phyloP scores from a whole-genome alignment of 1,139 yeast genomes.

The Diutina rugosa region DNA sequence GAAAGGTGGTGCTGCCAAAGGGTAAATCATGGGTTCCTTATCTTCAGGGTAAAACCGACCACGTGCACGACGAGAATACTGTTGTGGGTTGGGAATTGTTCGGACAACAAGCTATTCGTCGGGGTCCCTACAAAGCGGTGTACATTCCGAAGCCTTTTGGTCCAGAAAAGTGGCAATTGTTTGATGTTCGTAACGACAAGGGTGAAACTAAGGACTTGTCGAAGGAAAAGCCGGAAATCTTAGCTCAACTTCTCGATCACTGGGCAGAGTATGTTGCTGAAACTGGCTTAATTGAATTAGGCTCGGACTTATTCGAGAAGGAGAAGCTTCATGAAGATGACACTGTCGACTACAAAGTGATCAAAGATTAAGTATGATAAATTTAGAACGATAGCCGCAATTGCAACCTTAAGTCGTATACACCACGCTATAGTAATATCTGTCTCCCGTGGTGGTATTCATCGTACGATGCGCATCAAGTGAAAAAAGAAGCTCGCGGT shows the following conservation, averaged over 20 bases:
- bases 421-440: too few relatives aligned
- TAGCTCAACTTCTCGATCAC: slow-evolving; percentile 27
- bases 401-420: too few relatives aligned
- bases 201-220: slow-evolving; percentile 36
- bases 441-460: neutral
- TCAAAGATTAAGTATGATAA: neutral
- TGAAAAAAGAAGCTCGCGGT: neutral
- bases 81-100: slow-evolving; percentile 49
- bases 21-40: slow-evolving; percentile 30
- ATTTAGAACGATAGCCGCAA: too few relatives aligned
- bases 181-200: slow-evolving; percentile 27
- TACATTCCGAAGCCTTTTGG: slow-evolving; percentile 38
- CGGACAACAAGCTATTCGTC: slow-evolving; percentile 42
- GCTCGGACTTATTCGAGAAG: slow-evolving; percentile 3
- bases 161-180: slow-evolving; percentile 37
- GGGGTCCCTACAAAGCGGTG: slow-evolving; percentile 36
- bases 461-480: neutral
- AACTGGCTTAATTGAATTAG: slow-evolving; percentile 34
- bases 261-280: slow-evolving; percentile 45
- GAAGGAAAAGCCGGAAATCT: slow-evolving; percentile 15
- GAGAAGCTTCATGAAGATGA: neutral
- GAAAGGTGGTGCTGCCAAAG: slow-evolving; percentile 23
- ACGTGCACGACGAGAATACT: slow-evolving; percentile 29
- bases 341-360: neutral
- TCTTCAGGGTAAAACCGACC: slow-evolving; percentile 12